phyloP scores from a whole-genome alignment of 169 alveolate species.

The Plasmodium falciparum region DNA sequence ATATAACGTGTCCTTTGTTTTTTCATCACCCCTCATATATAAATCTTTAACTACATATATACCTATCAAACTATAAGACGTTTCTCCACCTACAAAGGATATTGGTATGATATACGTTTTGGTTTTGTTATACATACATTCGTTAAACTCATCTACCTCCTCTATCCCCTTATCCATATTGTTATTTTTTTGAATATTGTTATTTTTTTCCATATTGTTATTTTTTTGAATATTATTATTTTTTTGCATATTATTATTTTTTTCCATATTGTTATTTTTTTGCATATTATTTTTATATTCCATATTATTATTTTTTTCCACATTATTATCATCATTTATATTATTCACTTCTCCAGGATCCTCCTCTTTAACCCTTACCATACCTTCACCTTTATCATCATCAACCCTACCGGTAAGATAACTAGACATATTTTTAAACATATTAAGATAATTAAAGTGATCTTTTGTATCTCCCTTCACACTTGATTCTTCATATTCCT shows the following conservation, averaged over 20 bases:
- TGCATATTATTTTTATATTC: background rate
- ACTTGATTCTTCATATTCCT: too few relatives aligned
- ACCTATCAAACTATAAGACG: conserved; percentile 65
- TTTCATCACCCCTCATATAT: background rate
- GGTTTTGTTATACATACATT: conserved; percentile 9
- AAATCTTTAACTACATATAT: conserved; percentile 23
- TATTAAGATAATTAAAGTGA: too few relatives aligned
- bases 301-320: background rate
- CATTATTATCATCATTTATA: background rate
- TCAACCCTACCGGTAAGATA: too few relatives aligned
- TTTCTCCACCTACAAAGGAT: conserved; percentile 73
- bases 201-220: background rate
- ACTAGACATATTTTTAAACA: too few relatives aligned
- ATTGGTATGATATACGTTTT: conserved; percentile 62
- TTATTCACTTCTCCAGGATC: background rate
- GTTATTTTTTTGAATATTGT: background rate
- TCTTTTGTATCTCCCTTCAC: too few relatives aligned
- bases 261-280: background rate
- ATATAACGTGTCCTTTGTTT: background rate
- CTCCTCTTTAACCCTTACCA: too few relatives aligned
- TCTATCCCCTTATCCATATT: background rate
- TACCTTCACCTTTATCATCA: too few relatives aligned
- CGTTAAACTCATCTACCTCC: conserved; percentile 1
- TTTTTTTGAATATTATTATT: background rate
- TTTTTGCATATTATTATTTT: background rate